Evolutionary conservation across 768 basidiomycete genomes (phyloP).

Genomic region (Coprinopsis cinerea): DNA sequence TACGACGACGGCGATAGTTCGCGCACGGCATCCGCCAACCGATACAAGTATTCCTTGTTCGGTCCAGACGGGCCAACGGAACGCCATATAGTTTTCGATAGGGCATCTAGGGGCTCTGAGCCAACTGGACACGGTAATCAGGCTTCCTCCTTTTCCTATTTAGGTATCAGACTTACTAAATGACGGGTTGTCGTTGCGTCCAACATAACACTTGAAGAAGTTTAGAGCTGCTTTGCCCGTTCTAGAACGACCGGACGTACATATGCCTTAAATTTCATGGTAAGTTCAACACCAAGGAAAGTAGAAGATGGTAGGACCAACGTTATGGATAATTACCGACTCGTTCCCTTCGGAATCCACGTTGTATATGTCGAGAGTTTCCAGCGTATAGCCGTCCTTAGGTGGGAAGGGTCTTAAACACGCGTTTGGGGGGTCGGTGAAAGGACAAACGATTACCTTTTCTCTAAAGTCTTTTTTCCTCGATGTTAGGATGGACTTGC

Average conservation of each 20-base stretch:
- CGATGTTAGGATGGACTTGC: constrained; percentile 7
- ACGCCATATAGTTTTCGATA: constrained; percentile 65
- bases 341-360: constrained; percentile 47
- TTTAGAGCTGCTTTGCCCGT: constrained; percentile 8
- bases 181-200: constrained; percentile 79
- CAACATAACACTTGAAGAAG: constrained; percentile 70
- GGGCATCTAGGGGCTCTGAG: constrained; percentile 64
- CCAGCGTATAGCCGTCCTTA: constrained; percentile 84
- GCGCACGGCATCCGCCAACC: constrained; percentile 68
- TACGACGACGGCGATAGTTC: constrained; percentile 65
- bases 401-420: not conserved
- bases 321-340: constrained; percentile 50
- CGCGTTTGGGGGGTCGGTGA: not conserved
- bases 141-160: not conserved
- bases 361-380: constrained; percentile 68
- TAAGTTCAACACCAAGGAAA: not conserved
- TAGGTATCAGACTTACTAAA: constrained; percentile 52
- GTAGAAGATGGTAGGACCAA: constrained; percentile 19
- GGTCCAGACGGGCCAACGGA: constrained; percentile 83
- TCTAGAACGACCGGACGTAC: not conserved
- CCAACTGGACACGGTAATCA: constrained; percentile 50
- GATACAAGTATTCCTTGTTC: constrained; percentile 91
- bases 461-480: constrained; percentile 90
- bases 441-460: constrained; percentile 44
- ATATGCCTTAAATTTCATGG: not conserved